Percentiles rank a stretch among this genome's conserved stretches.
Conservation (phyloP, 495 filamentous ascomycete species). For the Lophiostoma macrostomum region DNA sequence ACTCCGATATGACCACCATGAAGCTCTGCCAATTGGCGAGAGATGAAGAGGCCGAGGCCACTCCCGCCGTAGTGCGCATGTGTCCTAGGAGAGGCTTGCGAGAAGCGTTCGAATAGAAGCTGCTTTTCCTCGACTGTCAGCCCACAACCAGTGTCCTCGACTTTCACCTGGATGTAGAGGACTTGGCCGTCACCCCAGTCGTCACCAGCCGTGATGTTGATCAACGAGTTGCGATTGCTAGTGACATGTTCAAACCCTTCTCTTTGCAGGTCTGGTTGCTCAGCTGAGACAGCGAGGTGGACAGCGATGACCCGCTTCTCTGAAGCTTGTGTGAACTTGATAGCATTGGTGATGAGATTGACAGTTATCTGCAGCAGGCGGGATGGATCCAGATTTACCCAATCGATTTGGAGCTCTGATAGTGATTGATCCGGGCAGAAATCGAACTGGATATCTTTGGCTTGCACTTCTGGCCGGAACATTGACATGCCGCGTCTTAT, state of each 20-base stretch:
- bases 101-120: slow-evolving; percentile 38
- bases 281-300: slow-evolving; percentile 11
- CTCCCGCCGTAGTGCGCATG: slow-evolving; percentile 37
- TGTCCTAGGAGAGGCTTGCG: slow-evolving; percentile 39
- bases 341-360: slow-evolving; percentile 73
- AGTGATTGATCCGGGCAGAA: slow-evolving; percentile 24
- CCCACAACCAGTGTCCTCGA: slow-evolving; percentile 39
- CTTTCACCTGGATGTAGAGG: slow-evolving; percentile 36
- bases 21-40: slow-evolving; percentile 36
- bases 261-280: slow-evolving; percentile 7
- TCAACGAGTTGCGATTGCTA: neutral
- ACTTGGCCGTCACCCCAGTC: slow-evolving; percentile 35
- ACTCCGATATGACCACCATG: slow-evolving; percentile 42
- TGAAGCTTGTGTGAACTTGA: slow-evolving; percentile 61
- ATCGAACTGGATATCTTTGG: slow-evolving; percentile 21
- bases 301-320: slow-evolving; percentile 26
- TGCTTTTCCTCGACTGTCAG: slow-evolving; percentile 35
- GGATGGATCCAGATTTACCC: slow-evolving; percentile 29
- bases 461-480: slow-evolving; percentile 31
- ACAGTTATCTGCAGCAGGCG: slow-evolving; percentile 46
- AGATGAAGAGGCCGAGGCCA: slow-evolving; percentile 41
- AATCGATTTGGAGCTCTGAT: slow-evolving; percentile 14
- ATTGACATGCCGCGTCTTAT: slow-evolving; percentile 27
- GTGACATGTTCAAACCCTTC: slow-evolving; percentile 18
- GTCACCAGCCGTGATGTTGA: slow-evolving; percentile 19